Conservation (phyloP, 2,329 filamentous ascomycete genomes). For the Exophiala sideris region DNA sequence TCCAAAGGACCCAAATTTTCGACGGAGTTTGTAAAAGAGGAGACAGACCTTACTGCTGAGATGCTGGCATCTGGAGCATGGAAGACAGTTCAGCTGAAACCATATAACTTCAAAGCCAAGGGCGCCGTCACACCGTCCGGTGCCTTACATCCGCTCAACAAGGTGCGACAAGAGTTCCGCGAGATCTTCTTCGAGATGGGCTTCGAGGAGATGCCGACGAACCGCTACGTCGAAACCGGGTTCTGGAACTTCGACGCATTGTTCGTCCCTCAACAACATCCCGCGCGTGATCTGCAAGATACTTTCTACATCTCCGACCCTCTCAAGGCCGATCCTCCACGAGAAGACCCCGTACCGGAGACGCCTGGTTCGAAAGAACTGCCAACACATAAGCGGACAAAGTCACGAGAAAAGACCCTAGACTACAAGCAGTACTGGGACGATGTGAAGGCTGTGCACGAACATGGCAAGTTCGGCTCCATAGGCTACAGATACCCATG, state of each 20-base stretch:
- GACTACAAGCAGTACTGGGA: conserved; percentile 86
- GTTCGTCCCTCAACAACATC: conserved; percentile 96
- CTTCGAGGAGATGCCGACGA: conserved; percentile 96
- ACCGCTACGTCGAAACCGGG: conserved; percentile 88
- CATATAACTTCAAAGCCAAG: conserved; percentile 72
- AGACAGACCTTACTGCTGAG: conserved; percentile 90
- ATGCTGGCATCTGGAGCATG: conserved; percentile 84
- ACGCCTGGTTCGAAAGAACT: conserved; percentile 43
- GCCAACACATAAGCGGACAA: conserved; percentile 50
- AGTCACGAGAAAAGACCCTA: conserved; percentile 43
- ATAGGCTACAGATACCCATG: conserved; percentile 96
- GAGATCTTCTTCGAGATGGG: conserved; percentile 99
- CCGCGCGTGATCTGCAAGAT: conserved; percentile 93
- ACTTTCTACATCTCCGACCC: conserved; percentile 98
- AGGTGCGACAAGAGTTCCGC: conserved; percentile 92
- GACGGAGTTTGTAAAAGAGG: conserved; percentile 82
- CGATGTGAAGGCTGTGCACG: conserved; percentile 80
- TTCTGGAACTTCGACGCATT: conserved; percentile 99
- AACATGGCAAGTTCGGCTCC: conserved; percentile 87
- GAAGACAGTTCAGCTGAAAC: conserved; percentile 88
- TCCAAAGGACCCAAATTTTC: conserved; percentile 85
- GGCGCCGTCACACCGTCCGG: conserved; percentile 51
- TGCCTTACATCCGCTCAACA: conserved; percentile 66
- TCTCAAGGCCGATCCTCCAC: conserved; percentile 64
- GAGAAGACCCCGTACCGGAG: conserved; percentile 50